phyloP scores from a whole-genome alignment of 192 early-diverging fungal species.

The Powellomyces hirtus region DNA sequence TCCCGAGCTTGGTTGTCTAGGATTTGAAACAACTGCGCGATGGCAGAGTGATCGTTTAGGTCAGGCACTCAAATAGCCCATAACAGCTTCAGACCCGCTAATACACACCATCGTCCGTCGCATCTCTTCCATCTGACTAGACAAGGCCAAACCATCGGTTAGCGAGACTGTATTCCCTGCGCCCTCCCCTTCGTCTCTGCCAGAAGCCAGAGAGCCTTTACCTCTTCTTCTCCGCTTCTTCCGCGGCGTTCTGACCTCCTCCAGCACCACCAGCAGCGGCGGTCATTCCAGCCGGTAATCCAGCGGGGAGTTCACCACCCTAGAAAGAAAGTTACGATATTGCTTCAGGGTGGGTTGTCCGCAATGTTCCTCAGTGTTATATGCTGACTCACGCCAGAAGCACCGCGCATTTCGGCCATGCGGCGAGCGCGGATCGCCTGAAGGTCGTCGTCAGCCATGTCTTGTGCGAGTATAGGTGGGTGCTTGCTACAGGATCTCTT shows the following conservation, averaged over 20 bases:
- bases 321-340: not conserved
- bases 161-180: too few species aligned
- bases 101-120: slow-evolving; percentile 67
- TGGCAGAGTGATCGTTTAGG: not conserved
- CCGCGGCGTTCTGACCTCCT: slow-evolving; percentile 44
- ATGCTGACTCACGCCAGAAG: slow-evolving; percentile 28
- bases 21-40: slow-evolving; percentile 69
- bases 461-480: not conserved
- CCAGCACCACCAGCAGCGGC: slow-evolving; percentile 35
- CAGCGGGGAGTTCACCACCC: not conserved
- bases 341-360: too few species aligned
- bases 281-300: slow-evolving; percentile 41
- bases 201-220: slow-evolving; percentile 20
- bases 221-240: slow-evolving; percentile 73
- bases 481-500: too few species aligned
- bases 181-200: too few species aligned
- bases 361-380: too few species aligned
- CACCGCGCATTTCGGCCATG: slow-evolving; percentile 56
- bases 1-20: slow-evolving; percentile 79
- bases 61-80: not conserved
- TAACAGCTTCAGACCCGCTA: not conserved
- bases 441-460: slow-evolving; percentile 78
- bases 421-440: slow-evolving; percentile 71
- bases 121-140: slow-evolving; percentile 82
- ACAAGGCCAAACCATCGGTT: too few species aligned